Base-by-base conservation (phyloP, 345 rosid genomes). In the Rhodomyrtus tomentosa region DNA sequence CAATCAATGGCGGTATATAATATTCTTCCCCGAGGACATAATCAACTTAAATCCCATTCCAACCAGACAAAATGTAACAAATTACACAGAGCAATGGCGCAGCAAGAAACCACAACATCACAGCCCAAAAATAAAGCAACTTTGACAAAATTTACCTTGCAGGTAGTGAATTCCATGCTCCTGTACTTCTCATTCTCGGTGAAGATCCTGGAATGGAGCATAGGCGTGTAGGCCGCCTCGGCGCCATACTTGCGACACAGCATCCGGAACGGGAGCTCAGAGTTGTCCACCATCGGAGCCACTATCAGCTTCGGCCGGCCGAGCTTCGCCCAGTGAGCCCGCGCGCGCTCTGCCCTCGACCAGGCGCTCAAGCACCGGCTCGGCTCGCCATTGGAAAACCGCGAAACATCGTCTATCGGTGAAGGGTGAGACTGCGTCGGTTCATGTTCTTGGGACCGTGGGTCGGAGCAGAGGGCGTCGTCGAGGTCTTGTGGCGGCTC, bases 241-340 rank as follows among this genome's bases (percentile, higher is more conserved):
- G 99, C 99, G 12, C 99, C 99, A 83, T 93, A 95, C 90, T 94
- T 95, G 50, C 95, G 91, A 32, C 99, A 97, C 10, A 97, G 99
- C 96, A 97, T 88, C 80, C 99, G 89, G 90, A 95, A 95, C 24
- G 99, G 99, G 16, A 97, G 95, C 93, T 95, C 99, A 8, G 99
- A 97, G 88, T 97, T 97, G 84, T 97, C 99, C 81, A 95, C 99
- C 99, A 97, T 96, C n/a, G 99, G 98, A 32, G 99, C 99, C 25
- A 95, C 99, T 1, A 95, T 88, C 38, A 89, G 88, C 89, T 92
- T 95, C 5, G 99, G 99, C 32, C 92, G 89, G 2, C 99, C 99
- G 9, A 95, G 89, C 58, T 89, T 92, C 25, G 88, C 83, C 99
- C 99, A 95, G 87, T 95, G 95, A 50, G 92, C 93, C 99, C 99